phyloP scores from a whole-genome alignment of 768 basidiomycete genomes.

The Mycena pura region DNA sequence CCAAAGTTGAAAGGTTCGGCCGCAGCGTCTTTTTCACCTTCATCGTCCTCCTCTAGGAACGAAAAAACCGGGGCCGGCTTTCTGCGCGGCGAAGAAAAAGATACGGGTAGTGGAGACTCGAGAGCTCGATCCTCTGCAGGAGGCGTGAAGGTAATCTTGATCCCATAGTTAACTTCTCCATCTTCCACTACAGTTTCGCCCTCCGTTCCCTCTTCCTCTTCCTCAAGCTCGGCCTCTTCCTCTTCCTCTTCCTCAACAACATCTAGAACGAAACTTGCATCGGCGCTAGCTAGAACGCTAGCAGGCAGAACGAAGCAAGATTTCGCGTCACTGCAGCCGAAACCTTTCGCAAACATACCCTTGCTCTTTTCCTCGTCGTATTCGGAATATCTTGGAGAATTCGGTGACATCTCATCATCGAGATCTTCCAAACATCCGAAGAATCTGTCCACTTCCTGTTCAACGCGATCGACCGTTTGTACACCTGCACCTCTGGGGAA shows the following conservation, averaged over 20 bases:
- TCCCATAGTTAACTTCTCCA: conserved; percentile 59
- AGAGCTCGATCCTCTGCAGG: conserved; percentile 47
- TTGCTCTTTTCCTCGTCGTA: conserved; percentile 65
- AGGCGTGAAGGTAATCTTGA: conserved; percentile 75
- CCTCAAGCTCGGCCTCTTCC: conserved; percentile 49
- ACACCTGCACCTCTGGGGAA: conserved; percentile 54
- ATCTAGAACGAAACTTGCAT: conserved; percentile 40
- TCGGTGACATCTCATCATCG: conserved; percentile 49
- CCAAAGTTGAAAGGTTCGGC: conserved; percentile 46
- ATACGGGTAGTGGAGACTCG: conserved; percentile 25
- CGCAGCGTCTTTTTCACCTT: conserved; percentile 35
- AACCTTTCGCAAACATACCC: conserved; percentile 61
- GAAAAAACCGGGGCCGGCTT: conserved; percentile 19
- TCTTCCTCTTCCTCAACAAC: conserved; percentile 56
- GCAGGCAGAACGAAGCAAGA: conserved; percentile 55
- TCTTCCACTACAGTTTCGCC: conserved; percentile 44
- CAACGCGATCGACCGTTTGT: conserved; percentile 31
- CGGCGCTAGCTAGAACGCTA: conserved; percentile 46
- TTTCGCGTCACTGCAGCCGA: conserved; percentile 51
- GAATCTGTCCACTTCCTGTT: conserved; percentile 73
- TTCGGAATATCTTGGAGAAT: conserved; percentile 50
- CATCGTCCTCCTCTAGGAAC: conserved; percentile 31
- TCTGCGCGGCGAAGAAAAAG: conserved; percentile 14
- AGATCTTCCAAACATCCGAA: conserved; percentile 72
- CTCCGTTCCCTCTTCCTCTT: conserved; percentile 46